phyloP scores from a whole-genome alignment of 2,329 filamentous ascomycete genomes.

The Dactylellina haptotyla region DNA sequence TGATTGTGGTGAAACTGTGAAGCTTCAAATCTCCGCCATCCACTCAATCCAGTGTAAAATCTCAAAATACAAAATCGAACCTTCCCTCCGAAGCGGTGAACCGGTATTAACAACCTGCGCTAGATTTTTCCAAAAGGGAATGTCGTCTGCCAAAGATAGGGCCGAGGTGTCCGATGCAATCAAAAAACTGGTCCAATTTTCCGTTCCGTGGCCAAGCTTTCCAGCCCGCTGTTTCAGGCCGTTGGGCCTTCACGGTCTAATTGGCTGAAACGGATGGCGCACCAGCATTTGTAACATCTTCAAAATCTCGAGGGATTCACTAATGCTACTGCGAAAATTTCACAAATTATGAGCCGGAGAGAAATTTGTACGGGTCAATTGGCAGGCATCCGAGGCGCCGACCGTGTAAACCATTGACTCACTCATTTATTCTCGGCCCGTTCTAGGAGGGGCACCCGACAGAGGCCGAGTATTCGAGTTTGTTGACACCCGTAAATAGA shows the following conservation, averaged over 20 bases:
- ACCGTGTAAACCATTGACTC: not conserved
- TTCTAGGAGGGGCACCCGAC: not conserved
- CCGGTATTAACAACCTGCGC: not conserved
- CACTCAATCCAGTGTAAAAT: not conserved
- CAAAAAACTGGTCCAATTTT: not conserved
- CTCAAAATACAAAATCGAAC: conserved; percentile 1
- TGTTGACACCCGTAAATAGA: not conserved
- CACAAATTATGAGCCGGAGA: too few relatives aligned
- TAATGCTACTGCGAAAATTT: not conserved
- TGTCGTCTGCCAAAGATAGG: conserved; percentile 10
- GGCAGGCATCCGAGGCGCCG: not conserved
- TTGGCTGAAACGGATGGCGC: conserved; percentile 10
- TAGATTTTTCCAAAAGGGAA: not conserved
- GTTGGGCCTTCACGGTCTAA: not conserved
- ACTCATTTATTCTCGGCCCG: too few relatives aligned
- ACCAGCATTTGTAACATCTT: conserved; percentile 2
- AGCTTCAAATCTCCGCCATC: not conserved
- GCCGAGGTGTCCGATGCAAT: not conserved
- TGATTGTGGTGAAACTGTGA: conserved; percentile 5
- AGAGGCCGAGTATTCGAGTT: not conserved
- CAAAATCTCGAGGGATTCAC: not conserved
- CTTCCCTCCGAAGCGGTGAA: not conserved
- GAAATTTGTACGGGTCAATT: too few relatives aligned
- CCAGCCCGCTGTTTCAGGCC: not conserved
- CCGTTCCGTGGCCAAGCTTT: not conserved